phyloP scores from a whole-genome alignment of 805 yeast genomes.

The Starmera dryadoides region DNA sequence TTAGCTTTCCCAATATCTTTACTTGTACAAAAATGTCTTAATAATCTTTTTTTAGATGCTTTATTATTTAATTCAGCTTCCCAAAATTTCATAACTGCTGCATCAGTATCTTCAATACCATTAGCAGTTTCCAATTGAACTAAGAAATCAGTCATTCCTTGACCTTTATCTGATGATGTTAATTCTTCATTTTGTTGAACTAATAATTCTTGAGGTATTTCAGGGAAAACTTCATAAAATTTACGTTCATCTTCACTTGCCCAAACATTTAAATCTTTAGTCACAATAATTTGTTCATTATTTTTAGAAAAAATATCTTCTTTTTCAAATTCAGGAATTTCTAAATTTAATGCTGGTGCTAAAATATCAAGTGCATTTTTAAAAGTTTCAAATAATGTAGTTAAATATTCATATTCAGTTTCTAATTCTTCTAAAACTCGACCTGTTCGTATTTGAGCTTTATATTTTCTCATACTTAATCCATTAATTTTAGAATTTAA shows the following conservation, averaged over 20 bases:
- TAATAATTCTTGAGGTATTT: conserved; percentile 26
- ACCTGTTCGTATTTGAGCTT: conserved; percentile 63
- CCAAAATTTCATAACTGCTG: conserved; percentile 42
- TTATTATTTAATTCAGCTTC: conserved; percentile 50
- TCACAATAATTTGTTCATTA: conserved; percentile 20
- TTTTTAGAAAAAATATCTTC: conserved; percentile 17
- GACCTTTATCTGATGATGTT: conserved; percentile 21
- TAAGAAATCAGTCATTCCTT: conserved; percentile 36
- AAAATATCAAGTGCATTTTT: conserved; percentile 34
- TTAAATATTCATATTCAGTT: conserved; percentile 24
- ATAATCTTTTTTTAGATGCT: conserved; percentile 58
- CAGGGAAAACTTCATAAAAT: conserved; percentile 56
- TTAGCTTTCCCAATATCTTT: conserved; percentile 37
- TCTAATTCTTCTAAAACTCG: conserved; percentile 34
- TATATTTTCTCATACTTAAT: conserved; percentile 34
- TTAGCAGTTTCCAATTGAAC: conserved; percentile 33
- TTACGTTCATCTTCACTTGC: conserved; percentile 54
- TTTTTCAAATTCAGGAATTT: conserved; percentile 27
- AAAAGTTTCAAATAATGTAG: conserved; percentile 37
- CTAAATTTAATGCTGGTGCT: conserved; percentile 32
- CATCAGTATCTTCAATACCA: conserved; percentile 43
- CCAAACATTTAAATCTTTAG: conserved; percentile 41
- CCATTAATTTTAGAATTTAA: conserved; percentile 29
- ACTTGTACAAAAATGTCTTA: conserved; percentile 46
- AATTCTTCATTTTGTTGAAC: conserved; percentile 22